Evolutionary conservation across 164 flowering plant genomes (phyloP), one percentile per base, ranked within the genome.

Genomic region (Magnolia changhungtana): DNA sequence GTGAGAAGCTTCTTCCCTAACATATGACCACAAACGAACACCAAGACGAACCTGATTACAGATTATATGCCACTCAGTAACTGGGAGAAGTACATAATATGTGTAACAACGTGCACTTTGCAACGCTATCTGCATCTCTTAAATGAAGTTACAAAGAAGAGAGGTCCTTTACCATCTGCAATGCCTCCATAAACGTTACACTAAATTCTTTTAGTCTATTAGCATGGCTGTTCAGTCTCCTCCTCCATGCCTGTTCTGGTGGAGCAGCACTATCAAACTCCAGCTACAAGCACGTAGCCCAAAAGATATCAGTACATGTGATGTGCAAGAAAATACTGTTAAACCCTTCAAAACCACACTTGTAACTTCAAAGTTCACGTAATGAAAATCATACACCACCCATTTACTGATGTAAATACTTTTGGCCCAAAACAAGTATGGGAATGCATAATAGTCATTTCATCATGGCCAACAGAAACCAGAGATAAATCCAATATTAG

Each of bases 221-320:
- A 52, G 99, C 98, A 87, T 93, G 97, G 87, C 97, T 90, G 82
- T 96, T 88, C 78, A 96, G 82, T 80, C 87, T 89, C 83, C 98
- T 86, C 78, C 99, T 91, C 99, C 98, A 94, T 9, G 99, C 99
- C 16, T 94, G 93, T 76, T 81, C 73, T 20, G 98, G 99, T 55
- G 99, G 99, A 65, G 94, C 90, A 77, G 98, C 97, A 87, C 97
- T 90, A 81, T 96, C 99, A 76, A 77, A 88, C 80, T 94, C 98
- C 81, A 96, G 80, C 98, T 94, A 79, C 78, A 83, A 59, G 65
- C 76, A 80, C 9, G 71, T 7, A 69, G 14, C 71, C 71, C 31
- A 55, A 63, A 69, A 16, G n/a, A 71, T 20, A 73, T 72, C 27
- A 74, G 67, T 51, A 16, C 52, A 37, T 65, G 37, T 37, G 73